Evolutionary conservation across 2,329 filamentous ascomycete genomes (phyloP).

Genomic region (Monosporascus sp.): DNA sequence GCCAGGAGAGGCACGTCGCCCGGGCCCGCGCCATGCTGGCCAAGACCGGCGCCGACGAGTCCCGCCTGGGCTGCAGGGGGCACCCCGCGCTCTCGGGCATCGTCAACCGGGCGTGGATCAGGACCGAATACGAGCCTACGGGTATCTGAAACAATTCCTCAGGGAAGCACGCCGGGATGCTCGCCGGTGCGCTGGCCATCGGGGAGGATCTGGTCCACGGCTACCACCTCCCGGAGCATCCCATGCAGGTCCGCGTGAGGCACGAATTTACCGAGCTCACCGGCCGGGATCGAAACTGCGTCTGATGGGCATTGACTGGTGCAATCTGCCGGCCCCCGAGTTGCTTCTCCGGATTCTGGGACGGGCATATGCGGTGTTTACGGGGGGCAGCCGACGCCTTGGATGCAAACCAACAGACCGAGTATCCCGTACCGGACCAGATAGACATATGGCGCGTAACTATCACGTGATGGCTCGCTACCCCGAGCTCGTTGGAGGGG

Average conservation of each 20-base stretch:
- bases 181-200: conserved; percentile 34
- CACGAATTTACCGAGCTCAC: conserved; percentile 30
- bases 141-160: conserved; percentile 40
- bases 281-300: conserved; percentile 16
- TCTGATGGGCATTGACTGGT: conserved; percentile 40
- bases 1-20: conserved; percentile 33
- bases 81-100: conserved; percentile 23
- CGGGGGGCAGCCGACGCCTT: conserved; percentile 22
- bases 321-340: conserved; percentile 41
- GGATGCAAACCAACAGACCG: neutral
- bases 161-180: conserved; percentile 43
- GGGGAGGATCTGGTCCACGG: conserved; percentile 18
- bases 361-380: conserved; percentile 31
- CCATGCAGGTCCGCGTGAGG: conserved; percentile 34
- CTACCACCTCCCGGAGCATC: conserved; percentile 32
- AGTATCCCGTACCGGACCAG: conserved; percentile 2
- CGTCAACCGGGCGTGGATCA: conserved; percentile 35
- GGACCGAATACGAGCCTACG: conserved; percentile 29
- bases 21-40: conserved; percentile 22
- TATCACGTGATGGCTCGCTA: conserved; percentile 37
- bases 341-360: conserved; percentile 31
- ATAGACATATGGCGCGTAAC: conserved; percentile 25
- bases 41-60: too few species aligned
- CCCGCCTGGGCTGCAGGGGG: too few species aligned
- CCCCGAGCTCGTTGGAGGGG: conserved; percentile 39